Evolutionary conservation across 257 asterid species (phyloP).

Genomic region (Cordia subcordata): DNA sequence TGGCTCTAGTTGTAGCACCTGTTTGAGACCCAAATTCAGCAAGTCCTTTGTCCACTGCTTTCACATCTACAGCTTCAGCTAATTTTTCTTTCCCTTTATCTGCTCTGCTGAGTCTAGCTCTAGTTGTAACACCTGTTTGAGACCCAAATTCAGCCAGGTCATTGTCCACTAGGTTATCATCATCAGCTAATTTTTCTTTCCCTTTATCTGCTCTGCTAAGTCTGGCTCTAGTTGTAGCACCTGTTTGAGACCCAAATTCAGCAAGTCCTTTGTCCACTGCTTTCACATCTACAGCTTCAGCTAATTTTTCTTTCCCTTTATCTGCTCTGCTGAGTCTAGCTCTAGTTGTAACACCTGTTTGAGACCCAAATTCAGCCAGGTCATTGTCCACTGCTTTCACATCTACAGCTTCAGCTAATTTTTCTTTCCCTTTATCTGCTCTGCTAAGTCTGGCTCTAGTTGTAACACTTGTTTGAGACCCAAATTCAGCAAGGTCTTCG

Average conservation of each 20-base stretch:
- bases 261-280: no score
- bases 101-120: conserved; percentile 20
- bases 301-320: conserved; percentile 54
- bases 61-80: conserved; percentile 11
- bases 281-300: no score
- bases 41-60: conserved; percentile 14
- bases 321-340: conserved; percentile 37
- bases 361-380: conserved; percentile 1
- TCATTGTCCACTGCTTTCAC: conserved; percentile 15
- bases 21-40: conserved; percentile 1
- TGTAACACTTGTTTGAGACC: conserved; percentile 16
- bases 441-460: conserved; percentile 35
- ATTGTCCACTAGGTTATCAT: conserved; percentile 7
- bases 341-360: conserved; percentile 26
- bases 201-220: conserved; percentile 32
- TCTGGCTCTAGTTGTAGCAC: conserved; percentile 15
- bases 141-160: no score
- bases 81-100: conserved; percentile 37
- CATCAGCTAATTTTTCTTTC: conserved; percentile 24
- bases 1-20: conserved; percentile 31
- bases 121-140: no score
- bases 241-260: no score
- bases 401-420: conserved; percentile 24
- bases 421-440: conserved; percentile 57
- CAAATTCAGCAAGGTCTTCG: conserved; percentile 5